phyloP scores from a whole-genome alignment of 2,329 filamentous ascomycete species.

The Nigrograna mackinnonii region DNA sequence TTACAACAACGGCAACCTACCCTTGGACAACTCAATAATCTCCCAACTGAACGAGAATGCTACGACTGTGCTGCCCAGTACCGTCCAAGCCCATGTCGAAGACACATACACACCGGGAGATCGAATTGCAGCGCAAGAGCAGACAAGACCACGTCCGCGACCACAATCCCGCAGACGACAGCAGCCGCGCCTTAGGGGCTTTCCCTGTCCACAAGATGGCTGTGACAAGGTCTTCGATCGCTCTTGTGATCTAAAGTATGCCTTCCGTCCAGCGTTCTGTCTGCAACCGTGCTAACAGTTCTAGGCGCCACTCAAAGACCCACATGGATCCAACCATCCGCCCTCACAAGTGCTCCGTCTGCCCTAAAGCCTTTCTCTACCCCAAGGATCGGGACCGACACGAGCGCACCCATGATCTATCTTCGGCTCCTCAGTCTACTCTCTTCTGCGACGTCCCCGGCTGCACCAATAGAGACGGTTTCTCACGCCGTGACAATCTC shows the following conservation, averaged over 20 bases:
- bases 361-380: slow-evolving; percentile 36
- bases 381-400: slow-evolving; percentile 39
- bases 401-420: slow-evolving; percentile 25
- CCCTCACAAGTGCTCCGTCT: slow-evolving; percentile 35
- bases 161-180: slow-evolving; percentile 21
- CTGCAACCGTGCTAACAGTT: slow-evolving; percentile 12
- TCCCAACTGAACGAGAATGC: slow-evolving; percentile 23
- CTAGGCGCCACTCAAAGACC: slow-evolving; percentile 36
- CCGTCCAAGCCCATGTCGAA: slow-evolving; percentile 28
- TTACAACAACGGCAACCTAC: slow-evolving; percentile 5
- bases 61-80: slow-evolving; percentile 28
- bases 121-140: slow-evolving; percentile 12
- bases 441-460: slow-evolving; percentile 27
- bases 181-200: slow-evolving; percentile 27
- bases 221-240: slow-evolving; percentile 34
- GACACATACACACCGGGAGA: slow-evolving; percentile 34
- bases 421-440: slow-evolving; percentile 12
- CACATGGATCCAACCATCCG: slow-evolving; percentile 27
- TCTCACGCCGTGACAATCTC: slow-evolving; percentile 40
- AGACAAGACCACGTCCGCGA: slow-evolving; percentile 5
- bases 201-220: slow-evolving; percentile 19
- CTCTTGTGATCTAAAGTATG: slow-evolving; percentile 40
- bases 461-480: slow-evolving; percentile 31
- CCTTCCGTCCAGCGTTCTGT: slow-evolving; percentile 6
- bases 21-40: slow-evolving; percentile 6